Base-by-base conservation (phyloP, 148 eudicot species). In the Suaeda aralocaspica region DNA sequence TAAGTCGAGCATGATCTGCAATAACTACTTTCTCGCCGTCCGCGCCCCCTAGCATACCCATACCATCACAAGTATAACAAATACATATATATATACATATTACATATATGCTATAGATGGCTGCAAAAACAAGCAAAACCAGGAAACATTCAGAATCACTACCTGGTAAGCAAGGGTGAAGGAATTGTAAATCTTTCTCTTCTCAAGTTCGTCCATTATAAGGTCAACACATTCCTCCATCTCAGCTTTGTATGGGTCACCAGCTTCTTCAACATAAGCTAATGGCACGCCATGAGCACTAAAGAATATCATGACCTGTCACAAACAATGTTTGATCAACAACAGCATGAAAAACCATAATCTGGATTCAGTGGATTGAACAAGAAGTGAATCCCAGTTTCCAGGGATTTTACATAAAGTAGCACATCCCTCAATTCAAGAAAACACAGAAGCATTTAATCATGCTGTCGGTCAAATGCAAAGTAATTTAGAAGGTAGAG, bases 271-370 rank as follows among this genome's bases (percentile, higher is more conserved):
- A 64, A 91, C 96, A 73, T 93, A 90, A 30, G 96, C 95, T 69
- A 93, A 81, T 64, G 98, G 98, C 57, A 93, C 98, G 14, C 98
- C 98, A 74, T 93, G 98, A 51, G 98, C 98, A 78, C 98, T 93
- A 76, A 93, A 93, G 76, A 93, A 93, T 80, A 93, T 90, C 88
- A 91, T 84, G 24, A 90, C 98, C 98, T 90, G 84, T 67, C 74
- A 60, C 42, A 55, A 36, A 65, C 19, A 46, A 22, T 36, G 11
- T 25, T 49, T 72, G 15, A 60, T 63, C 48, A 68, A 67, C 29
- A 51, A 29, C 39, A 46, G 33, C 24, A 71, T 49, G 34, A 59
- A 49, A 56, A 67, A 63, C 52, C 55, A 51, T 26, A 58, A 26
- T 16, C n/a, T 64, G 64, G 16, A 41, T 55, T 12, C 59, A 45